These are phyloP conservation scores for Castanospermum australe DNA, from an alignment of 306 rosid species.

Conservation along the genomic window DNA sequence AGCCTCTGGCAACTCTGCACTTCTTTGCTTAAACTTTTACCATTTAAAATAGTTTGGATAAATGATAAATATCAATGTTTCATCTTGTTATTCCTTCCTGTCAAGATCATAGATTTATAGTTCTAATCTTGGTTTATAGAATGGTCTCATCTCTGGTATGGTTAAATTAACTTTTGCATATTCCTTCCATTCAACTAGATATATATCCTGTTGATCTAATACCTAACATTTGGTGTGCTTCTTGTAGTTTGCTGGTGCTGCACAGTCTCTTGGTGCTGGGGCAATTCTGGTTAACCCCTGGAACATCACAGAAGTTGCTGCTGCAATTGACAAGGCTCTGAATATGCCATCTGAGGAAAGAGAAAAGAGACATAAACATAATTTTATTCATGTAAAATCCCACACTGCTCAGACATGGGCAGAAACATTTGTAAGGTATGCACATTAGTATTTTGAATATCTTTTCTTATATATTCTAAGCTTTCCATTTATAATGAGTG, in stretches of 20 bases:
- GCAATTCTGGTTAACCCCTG: constrained; percentile 94
- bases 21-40: background rate
- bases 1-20: background rate
- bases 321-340: constrained; percentile 72
- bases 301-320: constrained; percentile 89
- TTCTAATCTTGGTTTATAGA: background rate
- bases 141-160: too few relatives aligned
- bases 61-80: background rate
- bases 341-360: constrained; percentile 70
- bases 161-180: background rate
- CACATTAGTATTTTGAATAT: background rate
- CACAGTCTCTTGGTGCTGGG: constrained; percentile 97
- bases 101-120: background rate
- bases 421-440: constrained; percentile 89
- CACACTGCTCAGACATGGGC: constrained; percentile 99
- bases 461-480: background rate
- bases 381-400: constrained; percentile 69
- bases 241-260: constrained; percentile 97
- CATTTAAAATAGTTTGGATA: background rate
- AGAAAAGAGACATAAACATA: constrained; percentile 82
- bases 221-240: constrained; percentile 11
- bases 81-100: constrained; percentile 12
- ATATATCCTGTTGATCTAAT: constrained; percentile 28
- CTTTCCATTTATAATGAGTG: background rate
- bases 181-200: too few relatives aligned